Conservation (phyloP, 2,329 filamentous ascomycete genomes). For the Sphaerulina musiva region DNA sequence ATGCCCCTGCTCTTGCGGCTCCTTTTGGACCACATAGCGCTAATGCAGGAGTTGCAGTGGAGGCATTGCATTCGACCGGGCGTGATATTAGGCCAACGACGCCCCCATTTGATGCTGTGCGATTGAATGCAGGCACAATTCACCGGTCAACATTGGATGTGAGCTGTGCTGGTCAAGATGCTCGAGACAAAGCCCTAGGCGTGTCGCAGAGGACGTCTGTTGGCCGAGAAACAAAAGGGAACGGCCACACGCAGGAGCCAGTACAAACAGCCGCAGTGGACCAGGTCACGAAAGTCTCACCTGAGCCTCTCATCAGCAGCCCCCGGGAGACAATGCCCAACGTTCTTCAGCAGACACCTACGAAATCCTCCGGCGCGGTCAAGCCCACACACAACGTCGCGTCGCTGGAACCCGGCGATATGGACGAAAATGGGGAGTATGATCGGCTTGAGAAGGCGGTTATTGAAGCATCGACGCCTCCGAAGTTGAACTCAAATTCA, state of each 20-base stretch:
- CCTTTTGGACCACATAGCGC: constrained; percentile 20
- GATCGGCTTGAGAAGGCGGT: constrained; percentile 24
- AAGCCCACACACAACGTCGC: background rate
- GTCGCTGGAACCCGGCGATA: background rate
- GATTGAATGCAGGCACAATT: background rate
- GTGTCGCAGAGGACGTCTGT: background rate
- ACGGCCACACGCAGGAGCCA: background rate
- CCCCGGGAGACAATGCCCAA: background rate
- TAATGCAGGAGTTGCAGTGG: constrained; percentile 25
- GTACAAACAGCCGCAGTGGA: background rate
- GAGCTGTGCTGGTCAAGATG: constrained; percentile 7
- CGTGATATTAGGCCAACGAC: constrained; percentile 19
- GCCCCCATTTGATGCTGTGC: constrained; percentile 15
- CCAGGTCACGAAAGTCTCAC: background rate
- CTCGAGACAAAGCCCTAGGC: no score
- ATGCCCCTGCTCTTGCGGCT: constrained; percentile 2
- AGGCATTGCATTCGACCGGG: constrained; percentile 19
- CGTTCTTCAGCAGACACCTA: background rate
- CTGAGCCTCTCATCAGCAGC: background rate
- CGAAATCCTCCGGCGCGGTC: background rate
- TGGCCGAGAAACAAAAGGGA: background rate
- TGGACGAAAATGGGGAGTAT: constrained; percentile 10
- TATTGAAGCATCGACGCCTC: constrained; percentile 20
- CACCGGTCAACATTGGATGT: no score
- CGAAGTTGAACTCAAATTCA: constrained; percentile 9